phyloP scores from a whole-genome alignment of 371 early-diverging fungal species.

The Basidiobolus meristosporus region DNA sequence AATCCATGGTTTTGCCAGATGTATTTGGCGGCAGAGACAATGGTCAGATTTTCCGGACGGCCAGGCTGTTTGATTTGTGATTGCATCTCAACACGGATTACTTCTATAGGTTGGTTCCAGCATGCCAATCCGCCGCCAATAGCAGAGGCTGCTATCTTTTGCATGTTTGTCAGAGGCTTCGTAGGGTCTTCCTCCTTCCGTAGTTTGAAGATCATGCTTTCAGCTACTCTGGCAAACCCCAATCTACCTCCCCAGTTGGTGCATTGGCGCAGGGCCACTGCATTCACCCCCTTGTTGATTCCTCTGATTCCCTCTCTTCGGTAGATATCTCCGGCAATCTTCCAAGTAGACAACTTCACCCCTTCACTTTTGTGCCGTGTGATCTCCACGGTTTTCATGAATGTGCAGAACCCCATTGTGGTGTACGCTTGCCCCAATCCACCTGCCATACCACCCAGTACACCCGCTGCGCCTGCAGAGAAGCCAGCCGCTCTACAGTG shows the following conservation, averaged over 20 bases:
- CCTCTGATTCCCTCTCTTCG: slow-evolving; percentile 79
- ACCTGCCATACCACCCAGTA: slow-evolving; percentile 80
- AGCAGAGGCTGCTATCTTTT: slow-evolving; percentile 54
- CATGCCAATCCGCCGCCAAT: slow-evolving; percentile 77
- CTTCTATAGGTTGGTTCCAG: slow-evolving; percentile 95
- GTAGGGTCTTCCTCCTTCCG: slow-evolving; percentile 16
- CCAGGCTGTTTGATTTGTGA: slow-evolving; percentile 62
- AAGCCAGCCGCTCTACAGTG: slow-evolving; percentile 26
- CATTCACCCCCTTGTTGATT: slow-evolving; percentile 84
- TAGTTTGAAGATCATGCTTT: slow-evolving; percentile 37
- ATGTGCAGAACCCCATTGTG: slow-evolving; percentile 96
- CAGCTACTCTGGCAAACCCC: slow-evolving; percentile 72
- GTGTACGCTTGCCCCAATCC: slow-evolving; percentile 82
- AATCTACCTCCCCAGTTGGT: slow-evolving; percentile 95
- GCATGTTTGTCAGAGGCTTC: slow-evolving; percentile 19
- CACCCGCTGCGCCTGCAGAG: slow-evolving; percentile 52
- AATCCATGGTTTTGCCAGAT: slow-evolving; percentile 79
- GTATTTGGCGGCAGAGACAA: slow-evolving; percentile 57
- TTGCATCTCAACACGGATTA: slow-evolving; percentile 93
- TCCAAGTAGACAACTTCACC: slow-evolving; percentile 45
- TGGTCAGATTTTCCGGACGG: slow-evolving; percentile 74
- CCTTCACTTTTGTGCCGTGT: slow-evolving; percentile 74
- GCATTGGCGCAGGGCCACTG: slow-evolving; percentile 78
- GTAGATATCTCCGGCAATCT: slow-evolving; percentile 73
- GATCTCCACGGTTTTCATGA: slow-evolving; percentile 96